Evolutionary conservation across 208 protist species (phyloP).

Genomic region (Phytomonas serpens): DNA sequence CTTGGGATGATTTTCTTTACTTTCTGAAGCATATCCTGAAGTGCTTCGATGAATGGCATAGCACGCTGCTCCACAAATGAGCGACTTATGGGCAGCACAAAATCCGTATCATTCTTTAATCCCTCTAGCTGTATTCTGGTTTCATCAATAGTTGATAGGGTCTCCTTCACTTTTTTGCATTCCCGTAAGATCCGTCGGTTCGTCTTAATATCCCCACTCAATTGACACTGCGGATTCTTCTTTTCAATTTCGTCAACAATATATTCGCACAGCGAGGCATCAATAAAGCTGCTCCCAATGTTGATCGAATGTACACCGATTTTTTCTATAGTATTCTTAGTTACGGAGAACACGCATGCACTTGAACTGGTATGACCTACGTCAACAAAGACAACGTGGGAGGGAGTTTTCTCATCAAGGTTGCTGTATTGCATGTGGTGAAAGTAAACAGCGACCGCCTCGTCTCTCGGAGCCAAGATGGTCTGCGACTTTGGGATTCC

Average conservation of each 20-base stretch:
- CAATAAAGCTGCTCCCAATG: conserved; percentile 49
- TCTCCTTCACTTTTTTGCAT: conserved; percentile 66
- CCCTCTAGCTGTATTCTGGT: conserved; percentile 44
- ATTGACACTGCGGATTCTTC: conserved; percentile 14
- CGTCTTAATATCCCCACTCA: conserved; percentile 41
- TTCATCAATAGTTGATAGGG: conserved; percentile 52
- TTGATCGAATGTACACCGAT: conserved; percentile 23
- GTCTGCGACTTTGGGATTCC: conserved; percentile 37
- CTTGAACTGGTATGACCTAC: conserved; percentile 44
- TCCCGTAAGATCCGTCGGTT: conserved; percentile 47
- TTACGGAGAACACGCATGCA: conserved; percentile 26
- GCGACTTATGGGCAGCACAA: conserved; percentile 31
- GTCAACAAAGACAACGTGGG: conserved; percentile 45
- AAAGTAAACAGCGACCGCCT: conserved; percentile 49
- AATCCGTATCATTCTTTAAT: conserved; percentile 37
- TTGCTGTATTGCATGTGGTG: conserved; percentile 48
- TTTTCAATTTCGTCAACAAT: conserved; percentile 44
- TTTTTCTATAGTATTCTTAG: conserved; percentile 23
- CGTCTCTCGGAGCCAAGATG: conserved; percentile 35
- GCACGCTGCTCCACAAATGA: conserved; percentile 22
- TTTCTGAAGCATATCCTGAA: conserved; percentile 28
- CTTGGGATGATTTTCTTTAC: conserved; percentile 15
- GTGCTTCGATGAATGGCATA: conserved; percentile 19
- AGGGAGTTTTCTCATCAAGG: conserved; percentile 18
- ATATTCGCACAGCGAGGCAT: conserved; percentile 35